A percentile compares a stretch with the other conserved stretches of the same genome.
Conservation (phyloP, 2,329 filamentous ascomycete genomes). For the Neurospora crassa region DNA sequence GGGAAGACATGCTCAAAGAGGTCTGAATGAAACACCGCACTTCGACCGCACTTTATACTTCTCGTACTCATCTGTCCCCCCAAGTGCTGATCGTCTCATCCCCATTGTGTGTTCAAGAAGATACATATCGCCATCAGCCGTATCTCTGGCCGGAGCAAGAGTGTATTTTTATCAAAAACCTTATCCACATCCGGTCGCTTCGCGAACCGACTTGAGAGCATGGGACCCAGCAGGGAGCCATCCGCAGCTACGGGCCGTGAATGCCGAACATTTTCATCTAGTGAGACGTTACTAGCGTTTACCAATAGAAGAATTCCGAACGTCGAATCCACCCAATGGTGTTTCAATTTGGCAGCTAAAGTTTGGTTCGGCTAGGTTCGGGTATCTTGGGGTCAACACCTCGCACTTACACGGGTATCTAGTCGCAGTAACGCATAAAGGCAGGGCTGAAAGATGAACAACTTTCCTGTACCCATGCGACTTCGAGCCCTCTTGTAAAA, state of each 20-base stretch:
- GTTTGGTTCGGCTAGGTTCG: constrained; percentile 9
- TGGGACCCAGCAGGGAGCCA: neutral
- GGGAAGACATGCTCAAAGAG: neutral
- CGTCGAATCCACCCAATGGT: neutral
- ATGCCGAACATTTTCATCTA: constrained; percentile 8
- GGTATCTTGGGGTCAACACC: constrained; percentile 6
- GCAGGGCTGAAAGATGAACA: constrained; percentile 16
- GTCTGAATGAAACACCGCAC: neutral
- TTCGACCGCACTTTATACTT: neutral
- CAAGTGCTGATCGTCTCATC: neutral
- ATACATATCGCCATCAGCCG: neutral
- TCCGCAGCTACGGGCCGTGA: constrained; percentile 15
- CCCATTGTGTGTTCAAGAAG: neutral
- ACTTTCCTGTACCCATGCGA: neutral
- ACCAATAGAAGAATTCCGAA: constrained; percentile 18
- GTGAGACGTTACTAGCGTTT: constrained; percentile 15
- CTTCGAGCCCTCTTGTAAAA: neutral
- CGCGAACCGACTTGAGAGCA: neutral
- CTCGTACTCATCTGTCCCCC: neutral
- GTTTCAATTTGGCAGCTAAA: neutral
- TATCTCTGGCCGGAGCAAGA: neutral
- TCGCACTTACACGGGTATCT: constrained; percentile 6
- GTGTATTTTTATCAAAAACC: neutral
- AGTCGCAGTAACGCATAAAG: neutral
- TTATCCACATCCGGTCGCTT: neutral